A percentile compares a stretch with the other conserved stretches of the same genome.
Evolutionary conservation across 1,284 basidiomycete species (phyloP).

Genomic region (Pisolithus thermaeus): DNA sequence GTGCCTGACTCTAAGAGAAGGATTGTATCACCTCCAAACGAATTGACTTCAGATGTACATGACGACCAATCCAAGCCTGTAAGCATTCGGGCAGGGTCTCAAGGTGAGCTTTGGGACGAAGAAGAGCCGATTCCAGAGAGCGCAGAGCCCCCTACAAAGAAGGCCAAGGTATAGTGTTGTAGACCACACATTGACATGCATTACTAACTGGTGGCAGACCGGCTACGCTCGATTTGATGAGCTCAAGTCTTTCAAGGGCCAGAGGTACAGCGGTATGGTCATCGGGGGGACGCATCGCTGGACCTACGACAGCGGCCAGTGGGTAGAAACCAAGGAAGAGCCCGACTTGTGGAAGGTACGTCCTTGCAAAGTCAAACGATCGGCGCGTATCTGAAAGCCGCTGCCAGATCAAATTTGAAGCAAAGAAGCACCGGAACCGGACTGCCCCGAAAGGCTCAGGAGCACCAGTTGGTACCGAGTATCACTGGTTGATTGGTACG

Average conservation of each 20-base stretch:
- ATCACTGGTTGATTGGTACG: conserved; percentile 4
- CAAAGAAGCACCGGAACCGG: conserved; percentile 2
- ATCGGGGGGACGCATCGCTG: conserved; percentile 7
- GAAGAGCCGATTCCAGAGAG: not conserved
- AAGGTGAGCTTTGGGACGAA: not conserved
- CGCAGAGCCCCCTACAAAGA: not conserved
- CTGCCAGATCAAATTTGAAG: conserved; percentile 2
- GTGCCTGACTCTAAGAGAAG: not conserved
- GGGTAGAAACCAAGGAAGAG: conserved; percentile 11
- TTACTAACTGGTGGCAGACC: not conserved
- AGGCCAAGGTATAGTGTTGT: not conserved
- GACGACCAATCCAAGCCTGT: not conserved
- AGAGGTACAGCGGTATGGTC: conserved; percentile 5
- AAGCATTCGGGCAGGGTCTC: not conserved
- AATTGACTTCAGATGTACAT: not conserved
- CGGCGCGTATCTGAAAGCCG: not conserved
- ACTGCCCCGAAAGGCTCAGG: conserved; percentile 2
- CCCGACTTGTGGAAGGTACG: conserved; percentile 7
- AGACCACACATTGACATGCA: not conserved
- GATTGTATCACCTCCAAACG: not conserved
- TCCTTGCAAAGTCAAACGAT: not conserved
- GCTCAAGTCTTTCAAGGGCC: conserved; percentile 7
- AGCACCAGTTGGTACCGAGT: conserved; percentile 5
- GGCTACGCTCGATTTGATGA: not conserved
- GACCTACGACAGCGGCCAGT: conserved; percentile 8